Conservation (phyloP, 371 early-diverging fungal species). For the Mitosporidium daphniae region DNA sequence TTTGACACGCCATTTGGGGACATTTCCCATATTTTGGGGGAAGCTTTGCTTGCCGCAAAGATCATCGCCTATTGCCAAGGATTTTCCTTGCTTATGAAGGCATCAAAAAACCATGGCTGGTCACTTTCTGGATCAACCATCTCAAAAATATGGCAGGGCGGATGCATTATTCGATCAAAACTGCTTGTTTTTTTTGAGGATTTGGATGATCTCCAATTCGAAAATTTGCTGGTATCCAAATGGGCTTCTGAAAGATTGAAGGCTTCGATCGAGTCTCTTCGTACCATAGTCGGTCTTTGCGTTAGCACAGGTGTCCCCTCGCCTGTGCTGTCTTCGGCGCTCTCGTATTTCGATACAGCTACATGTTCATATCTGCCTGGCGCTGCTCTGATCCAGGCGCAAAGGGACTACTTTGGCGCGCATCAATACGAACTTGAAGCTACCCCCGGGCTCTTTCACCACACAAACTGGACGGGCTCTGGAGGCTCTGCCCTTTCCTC, state of each 20-base stretch:
- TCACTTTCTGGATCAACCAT: conserved; percentile 70
- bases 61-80: conserved; percentile 93
- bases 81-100: conserved; percentile 84
- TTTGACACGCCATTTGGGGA: not conserved
- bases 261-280: conserved; percentile 1
- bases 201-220: conserved; percentile 56
- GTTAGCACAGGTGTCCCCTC: too few species aligned
- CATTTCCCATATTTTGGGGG: conserved; percentile 12
- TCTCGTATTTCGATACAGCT: conserved; percentile 30
- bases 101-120: conserved; percentile 60
- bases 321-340: conserved; percentile 54
- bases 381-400: conserved; percentile 67
- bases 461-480: conserved; percentile 52
- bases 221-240: conserved; percentile 18
- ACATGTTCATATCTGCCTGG: too few species aligned
- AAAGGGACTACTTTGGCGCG: conserved; percentile 92
- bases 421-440: conserved; percentile 52
- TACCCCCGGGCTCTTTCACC: conserved; percentile 30
- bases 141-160: conserved; percentile 92
- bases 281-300: not conserved
- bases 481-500: conserved; percentile 13
- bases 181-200: conserved; percentile 58
- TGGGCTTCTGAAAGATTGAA: too few species aligned
- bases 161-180: conserved; percentile 95
- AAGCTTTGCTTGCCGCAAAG: conserved; percentile 77